Evolutionary conservation across 2,329 filamentous ascomycete genomes (phyloP), one percentile per base, ranked within the genome.

Genomic region (Helotiales sp.): DNA sequence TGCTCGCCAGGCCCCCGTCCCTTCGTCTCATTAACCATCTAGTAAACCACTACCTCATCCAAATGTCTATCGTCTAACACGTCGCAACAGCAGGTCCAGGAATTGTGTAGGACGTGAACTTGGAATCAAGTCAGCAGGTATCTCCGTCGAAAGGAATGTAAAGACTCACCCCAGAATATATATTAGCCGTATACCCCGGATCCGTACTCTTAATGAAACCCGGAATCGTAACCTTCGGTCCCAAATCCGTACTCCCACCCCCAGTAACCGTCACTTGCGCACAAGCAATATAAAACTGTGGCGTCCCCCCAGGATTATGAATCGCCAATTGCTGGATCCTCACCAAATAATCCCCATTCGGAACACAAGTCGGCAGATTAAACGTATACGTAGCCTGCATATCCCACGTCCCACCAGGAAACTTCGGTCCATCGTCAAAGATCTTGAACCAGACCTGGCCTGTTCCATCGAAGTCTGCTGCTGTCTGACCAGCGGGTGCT

Each of bases 371-470:
- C 5, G 69, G 69, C 13, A 70, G 62, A 6, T 57, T 66, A 48
- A 59, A 64, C 2, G 60, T 61, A 27, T 67, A 70, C 10, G 66
- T 66, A 61, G 66, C 62, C 19, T 60, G 56, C 15, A 69, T 60
- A 33, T 62, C 55, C 69, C 69, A 70, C 8, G 61, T 64, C 0
- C 52, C 56, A 17, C 56, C 56, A 1, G 56, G 56, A 46, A 70
- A 69, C 2, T 61, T 70, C 2, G 71, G 67, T 2, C 67, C 67
- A 31, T 70, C 65, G 46, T 73, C 67, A 48, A 66, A 66, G 38
- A 72, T 71, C 55, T 72, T 72, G 55, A 74, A 73, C 71, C 72
- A 73, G 2, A 71, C 69, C 3, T 61, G 40, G 15, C 71, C 72
- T 12, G 69, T 68, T 9, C 71, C 71, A 49, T 73, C 71, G 29